Evolutionary conservation across 129 eudicot species (phyloP), one percentile per base, ranked within the genome.

Genomic region (Artemisia annua): DNA sequence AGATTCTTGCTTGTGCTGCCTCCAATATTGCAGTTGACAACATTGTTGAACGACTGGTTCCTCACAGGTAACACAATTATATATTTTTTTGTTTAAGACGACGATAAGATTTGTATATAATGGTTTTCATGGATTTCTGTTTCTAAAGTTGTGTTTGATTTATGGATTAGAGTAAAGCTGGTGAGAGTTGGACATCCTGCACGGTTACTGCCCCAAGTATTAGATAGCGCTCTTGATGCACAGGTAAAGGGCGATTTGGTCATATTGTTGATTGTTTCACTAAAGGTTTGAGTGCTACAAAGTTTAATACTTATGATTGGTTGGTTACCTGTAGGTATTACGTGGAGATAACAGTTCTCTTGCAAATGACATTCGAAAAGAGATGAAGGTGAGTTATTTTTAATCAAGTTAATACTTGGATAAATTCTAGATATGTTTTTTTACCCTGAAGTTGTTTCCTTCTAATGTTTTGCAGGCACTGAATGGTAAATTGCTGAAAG

Each of bases 151-250:
- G 20, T 69, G 22, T 22, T 50, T 61, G 22, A 64, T 71, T 66
- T 49, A 10, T 73, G 74, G 55, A 72, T 72, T 77, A 94, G 98
- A 80, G 97, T 94, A 54, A 94, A 94, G 87, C 78, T 94, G 81
- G 98, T 94, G 78, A 90, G 98, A 87, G 78, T 94, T 82, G 98
- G 98, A 22, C 98, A 94, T 90, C 98, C 98, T 77, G 97, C 98
- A 72, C 96, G 98, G 67, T 75, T 94, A 58, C 88, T 94, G 70
- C 98, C 98, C 63, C 98, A 94, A 90, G 85, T 94, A 57, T 76
- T 94, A 79, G 97, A 94, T 1, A 90, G 96, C 80, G 96, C 98
- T 73, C 86, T 94, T 49, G 98, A 94, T 83, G 91, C 98, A 74
- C 98, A 87, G 89, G 98, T 94, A 18, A 20, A 14, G 26, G 22